Base-by-base conservation (phyloP, 2,329 filamentous ascomycete genomes). In the Neospermospora avenae region DNA sequence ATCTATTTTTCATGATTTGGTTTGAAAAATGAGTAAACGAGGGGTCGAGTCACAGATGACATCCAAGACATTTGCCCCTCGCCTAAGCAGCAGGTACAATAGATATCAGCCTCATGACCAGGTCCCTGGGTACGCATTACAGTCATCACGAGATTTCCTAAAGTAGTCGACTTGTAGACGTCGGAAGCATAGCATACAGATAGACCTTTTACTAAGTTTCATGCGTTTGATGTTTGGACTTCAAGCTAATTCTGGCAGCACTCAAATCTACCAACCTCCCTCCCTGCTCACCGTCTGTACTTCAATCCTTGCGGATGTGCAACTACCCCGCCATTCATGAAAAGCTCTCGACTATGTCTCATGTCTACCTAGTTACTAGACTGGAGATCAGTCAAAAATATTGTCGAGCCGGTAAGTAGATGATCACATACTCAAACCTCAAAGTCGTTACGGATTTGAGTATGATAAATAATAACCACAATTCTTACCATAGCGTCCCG, bases 11-110 rank as follows among this genome's bases (percentile, higher is more conserved):
- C n/a, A 8, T 7, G 31, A 16, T n/a, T n/a, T 39, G 37, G 37
- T 39, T n/a, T 18, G 39, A 28, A 34, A n/a, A n/a, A n/a, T n/a
- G n/a, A n/a, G n/a, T 37, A 35, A 54, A 35, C 16, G 39, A 24
- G 18, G 35, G 35, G 51, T 54, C 20, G 34, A 42, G 35, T 54
- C 51, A 54, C 35, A 31, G 5, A 31, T 31, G 11, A 31, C 11
- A 11, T 54, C 22, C 28, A 54, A 54, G 51, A 54, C 51, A 54
- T 42, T 54, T 31, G 35, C 34, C 35, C 16, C 48, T 51, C 28
- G n/a, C 34, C 48, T 51, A 31, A 22, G 35, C 51, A 54, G 51
- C 51, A 54, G 51, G 51, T 42, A 54, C 48, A n/a, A 11, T 49
- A 25, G n/a, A 34, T 4, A 35, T 53, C 20, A 54, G 35, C 51